Base-by-base conservation (phyloP, 208 protist genomes). In the Acanthamoeba royreba region DNA sequence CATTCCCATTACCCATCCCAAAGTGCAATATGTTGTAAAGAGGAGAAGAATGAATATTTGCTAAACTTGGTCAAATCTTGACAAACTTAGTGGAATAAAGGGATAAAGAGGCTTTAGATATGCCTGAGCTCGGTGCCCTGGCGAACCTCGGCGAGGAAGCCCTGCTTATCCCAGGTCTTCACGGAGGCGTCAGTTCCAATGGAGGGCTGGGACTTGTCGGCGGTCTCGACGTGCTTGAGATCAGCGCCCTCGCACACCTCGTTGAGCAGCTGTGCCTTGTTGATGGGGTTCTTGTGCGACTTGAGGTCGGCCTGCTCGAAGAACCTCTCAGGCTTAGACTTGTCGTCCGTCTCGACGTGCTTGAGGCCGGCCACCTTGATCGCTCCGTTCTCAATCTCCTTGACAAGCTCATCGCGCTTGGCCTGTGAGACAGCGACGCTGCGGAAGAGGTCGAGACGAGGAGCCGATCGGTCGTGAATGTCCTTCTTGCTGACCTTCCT, bases 101-200 rank as follows among this genome's bases (percentile, higher is more conserved):
- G n/a, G n/a, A n/a, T n/a, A n/a, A 63, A 7, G 55, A n/a, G 15
- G 15, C 2, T 38, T 77, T 77, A 77, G 35, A 87, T 45, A 38
- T 87, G 79, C 79, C 35, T 87, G 79, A 87, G 79, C 79, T 87
- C 31, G 79, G 79, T 87, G 79, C 79, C 79, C 79, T 87, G 43
- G 46, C 49, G 43, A n/a, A 87, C 79, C 49, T 87, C 79, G 79
- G 46, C 49, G 46, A 87, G 43, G 79, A 87, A 58, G 46, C 79
- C 79, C 79, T 52, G 46, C 79, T 55, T 87, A 45, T 87, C 49
- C 79, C 42, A 58, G 43, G 8, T 87, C 79, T 87, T 87, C 31
- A 87, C 43, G 49, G 47, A 45, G 43, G 42, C 3, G 43, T 58
- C 79, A 38, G 47, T 87, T 19, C 55, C 79, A 38, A 87, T 87